Evolutionary conservation across 208 protist species (phyloP).

Genomic region (Trypanosoma cruzi): DNA sequence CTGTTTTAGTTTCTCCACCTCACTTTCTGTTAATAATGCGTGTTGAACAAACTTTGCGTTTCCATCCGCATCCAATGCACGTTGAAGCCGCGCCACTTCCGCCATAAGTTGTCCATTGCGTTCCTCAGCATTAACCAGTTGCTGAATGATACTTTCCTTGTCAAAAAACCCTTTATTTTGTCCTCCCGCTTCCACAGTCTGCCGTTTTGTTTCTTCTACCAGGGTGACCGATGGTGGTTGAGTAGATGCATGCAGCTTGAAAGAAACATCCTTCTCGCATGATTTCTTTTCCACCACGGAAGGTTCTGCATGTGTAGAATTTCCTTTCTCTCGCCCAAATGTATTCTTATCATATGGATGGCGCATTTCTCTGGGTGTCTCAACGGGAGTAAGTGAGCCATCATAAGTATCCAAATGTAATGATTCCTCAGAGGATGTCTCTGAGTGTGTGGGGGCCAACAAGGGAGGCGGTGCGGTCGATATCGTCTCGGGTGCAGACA

Average conservation of each 20-base stretch:
- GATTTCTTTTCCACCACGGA: neutral
- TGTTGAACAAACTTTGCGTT: slow-evolving; percentile 21
- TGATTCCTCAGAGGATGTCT: neutral
- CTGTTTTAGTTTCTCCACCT: slow-evolving; percentile 5
- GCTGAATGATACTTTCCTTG: neutral
- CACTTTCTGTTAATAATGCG: slow-evolving; percentile 5
- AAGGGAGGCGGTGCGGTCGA: neutral
- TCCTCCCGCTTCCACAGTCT: neutral
- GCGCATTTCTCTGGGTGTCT: slow-evolving; percentile 4
- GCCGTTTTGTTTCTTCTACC: neutral
- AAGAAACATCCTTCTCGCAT: neutral
- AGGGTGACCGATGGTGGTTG: neutral
- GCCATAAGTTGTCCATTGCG: neutral
- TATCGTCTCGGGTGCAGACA: neutral
- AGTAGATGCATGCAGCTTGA: neutral
- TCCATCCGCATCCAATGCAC: neutral
- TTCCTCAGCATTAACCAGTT: slow-evolving; percentile 21
- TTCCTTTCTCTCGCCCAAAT: neutral
- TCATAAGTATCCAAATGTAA: slow-evolving; percentile 10
- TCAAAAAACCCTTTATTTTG: neutral
- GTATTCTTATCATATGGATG: neutral
- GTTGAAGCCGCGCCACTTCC: slow-evolving; percentile 13
- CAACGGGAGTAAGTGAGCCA: slow-evolving; percentile 9
- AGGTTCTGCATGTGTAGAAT: neutral
- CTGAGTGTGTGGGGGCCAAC: neutral